Evolutionary conservation across 352 stramenopile species (phyloP), one percentile per base, ranked within the genome.

Genomic region (Globisporangium apiculatum): DNA sequence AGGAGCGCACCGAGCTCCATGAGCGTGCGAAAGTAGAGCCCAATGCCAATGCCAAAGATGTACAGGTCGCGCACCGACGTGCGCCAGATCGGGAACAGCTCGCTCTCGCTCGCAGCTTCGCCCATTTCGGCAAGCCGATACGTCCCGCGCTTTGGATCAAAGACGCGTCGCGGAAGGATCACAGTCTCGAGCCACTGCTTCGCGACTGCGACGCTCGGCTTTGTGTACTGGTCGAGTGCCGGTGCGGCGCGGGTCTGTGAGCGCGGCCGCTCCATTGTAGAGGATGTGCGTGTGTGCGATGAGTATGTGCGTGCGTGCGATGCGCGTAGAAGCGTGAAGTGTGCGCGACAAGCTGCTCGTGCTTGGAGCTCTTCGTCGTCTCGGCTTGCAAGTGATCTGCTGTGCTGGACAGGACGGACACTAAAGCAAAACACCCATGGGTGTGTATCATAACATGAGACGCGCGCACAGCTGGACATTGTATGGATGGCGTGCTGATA

Each of bases 11-110:
- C 68, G 35, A 89, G 64, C 54, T 86, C 68, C 61, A 87, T 47
- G 53, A 90, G 58, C 69, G 83, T 87, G 66, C 73, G 77, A 56
- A 92, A 92, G 67, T 90, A 92, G 51, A 92, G 70, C 17, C 79
- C 75, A 48, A 92, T 69, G 57, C 82, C 82, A 41, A 92, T 83
- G 62, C 82, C 82, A 55, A 92, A 92, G 18, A 73, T 71, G 45
- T 72, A 76, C 36, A 92, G 69, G 46, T 89, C 76, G 37, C 50
- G 46, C n/a, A 89, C 66, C 31, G 63, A 74, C 17, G 83, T 92
- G 46, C 58, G 61, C 62, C 69, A 89, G 45, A 92, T 67, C 0
- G 76, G 75, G 55, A 87, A 89, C 2, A 87, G 66, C 59, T 85
- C 73, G 24, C 74, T 84, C 17, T 61, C 75, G 0, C 58, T 46